Evolutionary conservation across 768 basidiomycete genomes (phyloP), one percentile per base, ranked within the genome.

Genomic region (Tylopilus vinaceipallidus): DNA sequence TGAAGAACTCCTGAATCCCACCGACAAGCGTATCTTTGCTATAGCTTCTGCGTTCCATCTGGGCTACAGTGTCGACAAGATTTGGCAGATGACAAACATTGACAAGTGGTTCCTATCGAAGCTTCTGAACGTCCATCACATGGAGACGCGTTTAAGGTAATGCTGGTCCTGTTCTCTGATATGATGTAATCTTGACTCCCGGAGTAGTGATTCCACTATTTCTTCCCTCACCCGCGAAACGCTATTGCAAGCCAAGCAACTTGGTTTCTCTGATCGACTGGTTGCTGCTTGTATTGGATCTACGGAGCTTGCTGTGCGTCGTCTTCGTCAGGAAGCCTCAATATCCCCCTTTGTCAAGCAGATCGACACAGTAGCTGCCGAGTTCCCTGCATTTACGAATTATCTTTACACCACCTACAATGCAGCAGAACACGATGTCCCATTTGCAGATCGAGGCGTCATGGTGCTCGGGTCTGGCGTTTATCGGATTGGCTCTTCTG

Each of bases 331-430:
- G 64, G 95, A 98, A 69, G 70, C 72, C 40, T 81, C 79, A 29
- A 87, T 98, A 60, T 76, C 77, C 12, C 95, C 95, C 0, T 95
- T 92, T 67, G 89, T 97, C 71, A 98, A 98, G 76, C 95, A 98
- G 66, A 99, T 98, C 67, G 97, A 99, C 61, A 98, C 97, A 0
- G 95, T 98, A 47, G 97, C 97, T 11, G 95, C 97, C 24, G 95
- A 98, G 65, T 99, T 98, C 81, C 95, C 97, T 2, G 94, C 95
- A 1, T 92, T 87, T 76, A 98, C 97, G 47, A 99, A 99, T 75
- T 98, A 98, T 70, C 84, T 99, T 38, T 98, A 99, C 73, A 97
- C 88, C 36, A 97, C 95, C 0, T 98, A 98, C 75, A 98, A 95
- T 61, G 95, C 88, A n/a, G 73, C 86, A 54, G 92, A 95, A 65